These are phyloP conservation scores for Fusarium marasasianum DNA, from an alignment of 2,329 filamentous ascomycete species.

Conservation along the genomic window DNA sequence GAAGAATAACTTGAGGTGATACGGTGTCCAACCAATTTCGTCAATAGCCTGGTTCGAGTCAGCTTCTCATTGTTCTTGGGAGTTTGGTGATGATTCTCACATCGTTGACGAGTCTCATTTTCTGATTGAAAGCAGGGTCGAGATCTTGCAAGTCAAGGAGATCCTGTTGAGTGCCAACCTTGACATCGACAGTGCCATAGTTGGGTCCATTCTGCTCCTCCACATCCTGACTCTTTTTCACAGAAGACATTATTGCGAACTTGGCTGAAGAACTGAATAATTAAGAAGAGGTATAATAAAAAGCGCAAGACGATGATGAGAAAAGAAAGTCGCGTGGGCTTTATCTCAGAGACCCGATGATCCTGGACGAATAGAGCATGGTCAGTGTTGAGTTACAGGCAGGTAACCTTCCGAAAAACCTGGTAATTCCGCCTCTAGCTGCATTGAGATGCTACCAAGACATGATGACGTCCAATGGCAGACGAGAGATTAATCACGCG, in stretches of 20 bases:
- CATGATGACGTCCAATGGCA: neutral
- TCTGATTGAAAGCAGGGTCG: slow-evolving; percentile 49
- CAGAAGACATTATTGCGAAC: neutral
- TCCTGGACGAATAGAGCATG: neutral
- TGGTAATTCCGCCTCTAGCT: neutral
- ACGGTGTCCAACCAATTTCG: slow-evolving; percentile 68
- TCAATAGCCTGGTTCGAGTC: slow-evolving; percentile 56
- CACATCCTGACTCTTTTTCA: neutral
- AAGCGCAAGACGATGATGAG: neutral
- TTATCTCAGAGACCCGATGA: neutral
- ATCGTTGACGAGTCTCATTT: slow-evolving; percentile 77
- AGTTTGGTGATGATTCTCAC: slow-evolving; percentile 43
- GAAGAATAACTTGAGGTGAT: slow-evolving; percentile 68
- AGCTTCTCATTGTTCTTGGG: rapidly evolving
- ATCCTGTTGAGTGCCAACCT: neutral
- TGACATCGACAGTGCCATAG: neutral
- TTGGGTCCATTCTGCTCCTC: neutral
- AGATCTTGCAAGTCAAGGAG: neutral
- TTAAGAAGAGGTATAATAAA: neutral
- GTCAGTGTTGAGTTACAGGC: neutral
- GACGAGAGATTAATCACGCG: neutral
- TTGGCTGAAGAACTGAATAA: too few relatives aligned
- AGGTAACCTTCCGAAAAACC: neutral
- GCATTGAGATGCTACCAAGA: neutral
- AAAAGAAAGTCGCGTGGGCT: neutral